Evolutionary conservation across 345 rosid species (phyloP).

Genomic region (Mallotus nudiflorus): DNA sequence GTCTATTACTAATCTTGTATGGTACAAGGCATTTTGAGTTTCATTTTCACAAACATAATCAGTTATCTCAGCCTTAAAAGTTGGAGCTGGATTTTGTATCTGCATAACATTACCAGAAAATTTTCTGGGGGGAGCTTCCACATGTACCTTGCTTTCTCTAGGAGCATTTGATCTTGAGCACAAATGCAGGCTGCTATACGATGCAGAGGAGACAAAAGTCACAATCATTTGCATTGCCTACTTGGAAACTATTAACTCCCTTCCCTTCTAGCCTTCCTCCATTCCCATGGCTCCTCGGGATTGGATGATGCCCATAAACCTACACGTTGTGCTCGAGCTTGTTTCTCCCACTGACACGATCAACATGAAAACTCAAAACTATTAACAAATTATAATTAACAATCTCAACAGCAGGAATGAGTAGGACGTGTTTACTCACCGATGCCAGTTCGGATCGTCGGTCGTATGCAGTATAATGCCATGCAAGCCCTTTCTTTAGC

Average conservation of each 20-base stretch:
- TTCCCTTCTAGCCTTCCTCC: constrained; percentile 66
- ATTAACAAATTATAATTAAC: background rate
- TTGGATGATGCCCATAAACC: constrained; percentile 81
- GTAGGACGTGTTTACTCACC: constrained; percentile 28
- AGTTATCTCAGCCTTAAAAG: background rate
- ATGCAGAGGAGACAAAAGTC: background rate
- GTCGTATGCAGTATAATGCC: constrained; percentile 79
- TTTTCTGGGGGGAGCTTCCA: background rate
- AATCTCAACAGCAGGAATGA: background rate
- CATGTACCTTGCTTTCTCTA: background rate
- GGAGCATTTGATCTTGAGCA: background rate
- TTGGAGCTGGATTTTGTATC: background rate
- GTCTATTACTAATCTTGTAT: background rate
- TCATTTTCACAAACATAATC: background rate
- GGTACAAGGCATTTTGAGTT: background rate
- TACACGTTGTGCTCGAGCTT: constrained; percentile 59
- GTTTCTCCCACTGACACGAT: constrained; percentile 66
- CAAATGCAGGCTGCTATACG: background rate
- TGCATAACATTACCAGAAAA: background rate
- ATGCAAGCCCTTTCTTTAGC: constrained; percentile 81
- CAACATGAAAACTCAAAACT: background rate
- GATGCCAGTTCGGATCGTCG: constrained; percentile 51
- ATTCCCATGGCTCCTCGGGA: constrained; percentile 88
- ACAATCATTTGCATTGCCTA: background rate
- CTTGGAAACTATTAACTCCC: constrained; percentile 20